Evolutionary conservation across 2,329 filamentous ascomycete species (phyloP).

Genomic region (Cladophialophora exuberans): DNA sequence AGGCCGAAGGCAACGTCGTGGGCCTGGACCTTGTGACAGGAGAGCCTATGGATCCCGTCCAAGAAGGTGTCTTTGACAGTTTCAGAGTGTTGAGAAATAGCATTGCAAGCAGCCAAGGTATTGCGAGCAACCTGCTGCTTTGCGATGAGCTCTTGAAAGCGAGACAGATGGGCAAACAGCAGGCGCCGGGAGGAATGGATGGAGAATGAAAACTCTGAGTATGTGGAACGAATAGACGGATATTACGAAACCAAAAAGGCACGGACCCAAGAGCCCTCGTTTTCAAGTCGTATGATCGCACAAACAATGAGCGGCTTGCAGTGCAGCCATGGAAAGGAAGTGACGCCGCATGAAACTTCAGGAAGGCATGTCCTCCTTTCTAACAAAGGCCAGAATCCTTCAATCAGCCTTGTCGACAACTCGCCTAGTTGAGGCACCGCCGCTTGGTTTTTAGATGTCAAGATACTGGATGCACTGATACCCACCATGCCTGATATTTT

Average conservation of each 20-base stretch:
- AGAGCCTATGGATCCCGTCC: conserved; percentile 90
- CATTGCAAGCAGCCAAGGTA: conserved; percentile 90
- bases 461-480: too few relatives aligned
- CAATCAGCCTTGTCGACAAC: too few relatives aligned
- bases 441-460: too few relatives aligned
- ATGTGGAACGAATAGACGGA: neutral
- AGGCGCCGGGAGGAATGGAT: conserved; percentile 41
- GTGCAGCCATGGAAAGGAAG: too few relatives aligned
- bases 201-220: conserved; percentile 12
- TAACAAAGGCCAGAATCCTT: too few relatives aligned
- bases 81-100: conserved; percentile 94
- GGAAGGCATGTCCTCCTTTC: too few relatives aligned
- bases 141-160: conserved; percentile 98
- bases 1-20: conserved; percentile 79
- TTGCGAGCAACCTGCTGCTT: conserved; percentile 90
- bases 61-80: conserved; percentile 92
- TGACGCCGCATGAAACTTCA: too few relatives aligned
- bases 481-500: too few relatives aligned
- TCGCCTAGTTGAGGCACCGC: too few relatives aligned
- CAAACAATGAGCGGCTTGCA: too few relatives aligned
- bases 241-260: too few relatives aligned
- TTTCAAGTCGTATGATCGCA: conserved; percentile 33
- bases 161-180: conserved; percentile 76
- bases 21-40: conserved; percentile 86
- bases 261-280: too few relatives aligned